phyloP scores from a whole-genome alignment of 768 basidiomycete genomes.

The Podaxis pistillaris region DNA sequence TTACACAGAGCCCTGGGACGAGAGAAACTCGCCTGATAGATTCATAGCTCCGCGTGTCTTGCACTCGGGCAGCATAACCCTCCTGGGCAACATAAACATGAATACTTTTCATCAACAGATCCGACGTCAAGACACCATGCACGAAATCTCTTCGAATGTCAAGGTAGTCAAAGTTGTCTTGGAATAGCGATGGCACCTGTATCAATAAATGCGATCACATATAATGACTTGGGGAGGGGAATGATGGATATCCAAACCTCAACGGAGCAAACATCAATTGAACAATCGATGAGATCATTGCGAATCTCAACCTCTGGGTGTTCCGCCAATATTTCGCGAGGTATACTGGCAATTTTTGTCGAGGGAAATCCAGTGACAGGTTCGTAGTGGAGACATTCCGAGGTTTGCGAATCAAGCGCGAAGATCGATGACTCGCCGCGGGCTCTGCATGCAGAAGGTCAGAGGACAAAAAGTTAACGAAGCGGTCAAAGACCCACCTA shows the following conservation, averaged over 20 bases:
- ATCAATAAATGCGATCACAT: slow-evolving; percentile 8
- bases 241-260: slow-evolving; percentile 53
- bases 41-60: slow-evolving; percentile 90
- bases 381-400: slow-evolving; percentile 85
- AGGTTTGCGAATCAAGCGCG: slow-evolving; percentile 72
- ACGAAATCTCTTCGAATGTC: slow-evolving; percentile 93
- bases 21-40: slow-evolving; percentile 64
- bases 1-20: background rate
- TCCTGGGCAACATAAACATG: slow-evolving; percentile 86
- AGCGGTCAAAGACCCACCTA: slow-evolving; percentile 43
- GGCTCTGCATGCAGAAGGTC: slow-evolving; percentile 42
- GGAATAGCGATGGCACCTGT: slow-evolving; percentile 92
- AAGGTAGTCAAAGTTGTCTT: slow-evolving; percentile 97
- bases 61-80: slow-evolving; percentile 90
- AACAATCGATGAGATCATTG: slow-evolving; percentile 85
- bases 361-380: slow-evolving; percentile 69
- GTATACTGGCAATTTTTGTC: slow-evolving; percentile 59
- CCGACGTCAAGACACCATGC: slow-evolving; percentile 90
- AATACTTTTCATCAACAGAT: slow-evolving; percentile 92
- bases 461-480: slow-evolving; percentile 1
- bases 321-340: slow-evolving; percentile 69
- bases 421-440: slow-evolving; percentile 75
- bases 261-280: slow-evolving; percentile 91
- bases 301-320: slow-evolving; percentile 85
- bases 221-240: background rate